phyloP scores from a whole-genome alignment of 2,329 filamentous ascomycete species.

The Trichoderma brevicompactum region DNA sequence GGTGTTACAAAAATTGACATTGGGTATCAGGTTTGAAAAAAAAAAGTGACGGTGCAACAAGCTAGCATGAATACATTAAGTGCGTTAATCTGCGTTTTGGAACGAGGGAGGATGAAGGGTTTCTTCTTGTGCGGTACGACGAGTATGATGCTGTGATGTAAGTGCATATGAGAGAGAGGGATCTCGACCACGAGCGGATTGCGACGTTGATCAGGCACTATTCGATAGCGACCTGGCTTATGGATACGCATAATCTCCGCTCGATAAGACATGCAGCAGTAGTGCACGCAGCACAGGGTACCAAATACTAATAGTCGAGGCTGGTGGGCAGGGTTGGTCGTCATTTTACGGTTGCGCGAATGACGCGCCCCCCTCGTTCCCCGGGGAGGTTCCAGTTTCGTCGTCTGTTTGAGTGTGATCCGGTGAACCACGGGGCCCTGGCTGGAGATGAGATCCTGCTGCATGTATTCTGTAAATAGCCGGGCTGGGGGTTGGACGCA shows the following conservation, averaged over 20 bases:
- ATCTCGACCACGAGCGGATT: not conserved
- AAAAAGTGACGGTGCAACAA: not conserved
- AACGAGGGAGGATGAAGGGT: not conserved
- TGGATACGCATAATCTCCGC: constrained; percentile 15
- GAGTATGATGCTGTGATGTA: not conserved
- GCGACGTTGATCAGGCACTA: not conserved
- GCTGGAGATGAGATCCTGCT: constrained; percentile 9
- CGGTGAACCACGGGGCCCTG: not conserved
- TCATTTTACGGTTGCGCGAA: constrained; percentile 18
- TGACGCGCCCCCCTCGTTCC: not conserved
- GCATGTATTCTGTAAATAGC: not conserved
- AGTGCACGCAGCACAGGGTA: too few species aligned
- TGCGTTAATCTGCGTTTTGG: not conserved
- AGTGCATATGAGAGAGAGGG: not conserved
- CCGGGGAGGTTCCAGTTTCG: not conserved
- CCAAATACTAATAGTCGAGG: not conserved
- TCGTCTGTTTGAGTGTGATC: not conserved
- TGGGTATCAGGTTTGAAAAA: not conserved
- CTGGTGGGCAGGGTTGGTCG: constrained; percentile 9
- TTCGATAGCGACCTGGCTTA: not conserved
- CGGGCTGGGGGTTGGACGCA: not conserved
- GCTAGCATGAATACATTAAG: too few species aligned
- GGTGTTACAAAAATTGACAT: not conserved
- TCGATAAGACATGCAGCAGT: constrained; percentile 3
- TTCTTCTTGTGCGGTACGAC: too few species aligned